Conservation (phyloP, 768 basidiomycete genomes). For the Kwoniella bestiolae region DNA sequence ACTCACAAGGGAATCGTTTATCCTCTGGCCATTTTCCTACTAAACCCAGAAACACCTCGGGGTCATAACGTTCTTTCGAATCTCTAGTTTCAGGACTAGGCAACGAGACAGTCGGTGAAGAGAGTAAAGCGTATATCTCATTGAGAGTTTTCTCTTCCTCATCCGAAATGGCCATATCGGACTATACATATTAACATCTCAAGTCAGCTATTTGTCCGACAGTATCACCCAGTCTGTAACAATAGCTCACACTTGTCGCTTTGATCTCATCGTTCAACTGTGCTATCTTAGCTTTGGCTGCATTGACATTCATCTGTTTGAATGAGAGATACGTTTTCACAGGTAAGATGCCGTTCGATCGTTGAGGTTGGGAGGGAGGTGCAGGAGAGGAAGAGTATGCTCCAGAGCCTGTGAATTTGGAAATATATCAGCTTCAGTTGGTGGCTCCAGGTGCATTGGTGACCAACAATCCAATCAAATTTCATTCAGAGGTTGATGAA, state of each 20-base stretch:
- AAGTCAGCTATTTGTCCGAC: too few species aligned
- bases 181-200: conserved; percentile 22
- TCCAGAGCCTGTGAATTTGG: conserved; percentile 31
- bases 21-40: conserved; percentile 50
- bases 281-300: conserved; percentile 67
- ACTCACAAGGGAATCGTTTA: conserved; percentile 54
- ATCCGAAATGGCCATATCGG: conserved; percentile 30
- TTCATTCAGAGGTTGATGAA: too few species aligned
- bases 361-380: conserved; percentile 35
- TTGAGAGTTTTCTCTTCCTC: conserved; percentile 42
- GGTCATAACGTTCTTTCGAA: conserved; percentile 37
- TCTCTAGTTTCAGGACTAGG: conserved; percentile 31
- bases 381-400: conserved; percentile 57
- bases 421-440: too few species aligned
- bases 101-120: conserved; percentile 25
- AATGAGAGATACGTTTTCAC: conserved; percentile 69
- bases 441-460: too few species aligned
- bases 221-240: too few species aligned
- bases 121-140: conserved; percentile 41
- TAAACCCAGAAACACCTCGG: conserved; percentile 26
- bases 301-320: conserved; percentile 72
- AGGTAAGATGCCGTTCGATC: conserved; percentile 54
- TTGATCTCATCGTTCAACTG: conserved; percentile 74
- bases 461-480: too few species aligned
- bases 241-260: conserved; percentile 43